Conservation (phyloP, 805 yeast species). For the Ogataea degrootiae region DNA sequence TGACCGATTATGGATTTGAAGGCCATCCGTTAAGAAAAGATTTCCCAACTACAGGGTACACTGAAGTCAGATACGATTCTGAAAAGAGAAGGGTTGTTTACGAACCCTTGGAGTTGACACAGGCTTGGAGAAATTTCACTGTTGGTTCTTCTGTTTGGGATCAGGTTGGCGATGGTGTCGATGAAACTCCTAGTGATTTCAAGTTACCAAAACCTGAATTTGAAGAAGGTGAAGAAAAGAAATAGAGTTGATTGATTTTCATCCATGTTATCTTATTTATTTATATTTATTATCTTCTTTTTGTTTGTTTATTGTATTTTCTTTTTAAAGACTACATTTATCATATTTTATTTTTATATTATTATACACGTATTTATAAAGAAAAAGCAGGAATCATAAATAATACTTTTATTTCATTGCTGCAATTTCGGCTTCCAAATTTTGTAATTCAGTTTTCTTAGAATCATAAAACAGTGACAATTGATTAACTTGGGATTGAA, state of each 20-base stretch:
- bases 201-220: conserved; percentile 82
- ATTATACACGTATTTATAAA: background rate
- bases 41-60: conserved; percentile 89
- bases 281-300: too few relatives aligned
- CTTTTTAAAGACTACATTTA: background rate
- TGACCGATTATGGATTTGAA: conserved; percentile 90
- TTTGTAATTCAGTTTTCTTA: conserved; percentile 56
- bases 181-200: conserved; percentile 74
- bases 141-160: conserved; percentile 91
- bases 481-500: conserved; percentile 71
- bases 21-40: conserved; percentile 91
- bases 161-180: conserved; percentile 84
- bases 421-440: conserved; percentile 37
- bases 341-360: background rate
- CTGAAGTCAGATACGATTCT: conserved; percentile 86
- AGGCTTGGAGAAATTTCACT: conserved; percentile 86
- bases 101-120: conserved; percentile 87
- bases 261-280: conserved; percentile 14
- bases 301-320: too few relatives aligned
- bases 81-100: conserved; percentile 86
- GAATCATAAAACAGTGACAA: conserved; percentile 63
- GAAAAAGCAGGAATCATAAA: too few relatives aligned
- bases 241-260: conserved; percentile 21
- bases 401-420: conserved; percentile 12
- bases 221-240: conserved; percentile 36